A percentile compares a stretch with the other conserved stretches of the same genome.
These are phyloP conservation scores for Neopestalotiopsis rosae DNA, from an alignment of 2,329 filamentous ascomycete species.

Conservation along the genomic window DNA sequence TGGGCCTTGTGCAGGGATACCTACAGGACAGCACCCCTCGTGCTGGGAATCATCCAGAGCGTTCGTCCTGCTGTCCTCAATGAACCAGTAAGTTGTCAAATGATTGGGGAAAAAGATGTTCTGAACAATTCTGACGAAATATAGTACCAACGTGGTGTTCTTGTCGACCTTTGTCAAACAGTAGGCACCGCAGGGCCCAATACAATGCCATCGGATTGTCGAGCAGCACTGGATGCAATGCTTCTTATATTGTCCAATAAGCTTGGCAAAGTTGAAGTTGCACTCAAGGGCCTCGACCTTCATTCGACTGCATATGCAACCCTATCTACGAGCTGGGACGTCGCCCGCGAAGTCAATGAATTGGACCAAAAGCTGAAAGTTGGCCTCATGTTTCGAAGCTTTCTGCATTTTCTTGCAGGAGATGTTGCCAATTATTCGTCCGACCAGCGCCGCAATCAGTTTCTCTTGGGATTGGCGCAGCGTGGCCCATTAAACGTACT, in stretches of 20 bases:
- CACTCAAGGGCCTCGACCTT: not conserved
- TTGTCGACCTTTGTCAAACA: conserved; percentile 24
- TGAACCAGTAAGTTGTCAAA: conserved; percentile 26
- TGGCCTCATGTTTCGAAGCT: conserved; percentile 31
- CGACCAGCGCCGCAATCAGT: conserved; percentile 21
- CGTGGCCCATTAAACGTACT: conserved; percentile 21
- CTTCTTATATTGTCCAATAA: conserved; percentile 35
- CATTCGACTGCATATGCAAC: not conserved
- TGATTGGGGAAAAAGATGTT: not conserved
- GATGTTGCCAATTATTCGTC: conserved; percentile 33
- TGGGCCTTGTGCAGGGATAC: not conserved
- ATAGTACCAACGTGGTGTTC: conserved; percentile 26
- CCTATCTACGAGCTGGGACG: not conserved
- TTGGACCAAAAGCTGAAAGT: not conserved
- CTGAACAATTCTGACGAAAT: conserved; percentile 9
- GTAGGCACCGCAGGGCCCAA: not conserved
- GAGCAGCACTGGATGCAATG: conserved; percentile 32
- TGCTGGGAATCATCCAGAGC: conserved; percentile 36
- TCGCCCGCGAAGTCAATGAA: no score
- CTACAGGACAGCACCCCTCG: conserved; percentile 34
- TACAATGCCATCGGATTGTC: conserved; percentile 21
- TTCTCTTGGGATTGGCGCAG: conserved; percentile 28
- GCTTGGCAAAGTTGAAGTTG: conserved; percentile 17
- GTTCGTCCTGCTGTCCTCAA: conserved; percentile 31
- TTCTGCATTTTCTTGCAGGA: conserved; percentile 37